Evolutionary conservation across 108 stramenopile genomes (phyloP).

Genomic region (Nannochloropsis salina): DNA sequence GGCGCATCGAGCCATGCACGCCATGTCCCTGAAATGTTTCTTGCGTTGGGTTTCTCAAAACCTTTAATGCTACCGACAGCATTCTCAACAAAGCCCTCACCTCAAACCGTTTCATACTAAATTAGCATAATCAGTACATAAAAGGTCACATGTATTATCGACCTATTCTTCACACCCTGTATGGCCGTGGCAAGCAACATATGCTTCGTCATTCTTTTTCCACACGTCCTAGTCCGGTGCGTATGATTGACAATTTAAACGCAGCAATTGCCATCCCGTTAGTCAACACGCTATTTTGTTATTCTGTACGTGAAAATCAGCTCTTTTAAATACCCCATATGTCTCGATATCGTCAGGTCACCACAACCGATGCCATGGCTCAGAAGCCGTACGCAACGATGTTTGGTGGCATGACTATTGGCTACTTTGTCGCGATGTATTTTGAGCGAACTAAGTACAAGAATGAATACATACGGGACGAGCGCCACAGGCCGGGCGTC

Average conservation of each 20-base stretch:
- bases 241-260: background rate
- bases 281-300: too few species aligned
- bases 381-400: background rate
- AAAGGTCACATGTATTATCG: too few species aligned
- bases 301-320: too few species aligned
- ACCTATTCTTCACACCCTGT: too few species aligned
- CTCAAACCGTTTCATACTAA: too few species aligned
- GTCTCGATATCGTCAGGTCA: background rate
- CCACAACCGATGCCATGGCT: background rate
- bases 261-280: background rate
- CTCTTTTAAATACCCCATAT: background rate
- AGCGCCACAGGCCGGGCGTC: background rate
- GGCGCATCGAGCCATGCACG: too few species aligned
- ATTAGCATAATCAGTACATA: too few species aligned
- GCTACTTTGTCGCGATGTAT: background rate
- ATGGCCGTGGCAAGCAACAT: too few species aligned
- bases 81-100: too few species aligned
- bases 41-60: too few species aligned
- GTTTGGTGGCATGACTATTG: background rate
- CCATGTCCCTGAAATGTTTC: too few species aligned
- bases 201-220: background rate
- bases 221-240: background rate
- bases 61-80: too few species aligned
- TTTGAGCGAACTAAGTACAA: conserved; percentile 17
- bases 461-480: background rate